Percentiles rank a stretch among this genome's conserved stretches.
These are phyloP conservation scores for Fusarium sp. DNA, from an alignment of 2,329 filamentous ascomycete genomes.

Conservation along the genomic window DNA sequence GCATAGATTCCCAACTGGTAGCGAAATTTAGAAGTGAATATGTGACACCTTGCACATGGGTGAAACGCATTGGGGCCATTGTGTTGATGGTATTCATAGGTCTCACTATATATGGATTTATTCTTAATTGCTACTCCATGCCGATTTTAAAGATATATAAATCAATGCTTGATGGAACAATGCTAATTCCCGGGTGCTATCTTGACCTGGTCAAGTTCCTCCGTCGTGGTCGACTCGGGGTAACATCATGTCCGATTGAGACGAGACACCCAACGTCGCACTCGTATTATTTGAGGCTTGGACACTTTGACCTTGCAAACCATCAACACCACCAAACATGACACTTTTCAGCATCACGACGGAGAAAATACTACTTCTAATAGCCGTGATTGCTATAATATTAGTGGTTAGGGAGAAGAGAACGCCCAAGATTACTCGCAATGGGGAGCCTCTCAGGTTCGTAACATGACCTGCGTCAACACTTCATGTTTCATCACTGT, in stretches of 20 bases:
- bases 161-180: background rate
- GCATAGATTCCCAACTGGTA: background rate
- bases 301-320: slow-evolving; percentile 19
- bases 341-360: slow-evolving; percentile 21
- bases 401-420: slow-evolving; percentile 14
- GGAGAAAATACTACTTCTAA: slow-evolving; percentile 1
- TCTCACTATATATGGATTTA: no score
- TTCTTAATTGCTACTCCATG: background rate
- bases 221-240: background rate
- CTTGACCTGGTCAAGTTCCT: background rate
- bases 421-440: slow-evolving; percentile 26
- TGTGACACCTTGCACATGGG: no score
- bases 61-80: no score
- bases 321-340: slow-evolving; percentile 12
- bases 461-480: slow-evolving; percentile 1
- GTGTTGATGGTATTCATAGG: no score
- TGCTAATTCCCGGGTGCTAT: background rate
- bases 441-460: slow-evolving; percentile 34
- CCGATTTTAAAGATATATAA: background rate
- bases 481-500: background rate
- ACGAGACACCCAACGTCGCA: background rate
- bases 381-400: background rate
- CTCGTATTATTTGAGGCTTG: background rate
- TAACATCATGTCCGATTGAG: slow-evolving; percentile 22
- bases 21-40: no score